Evolutionary conservation across 805 yeast genomes (phyloP).

Genomic region (Nakazawaea sp.): DNA sequence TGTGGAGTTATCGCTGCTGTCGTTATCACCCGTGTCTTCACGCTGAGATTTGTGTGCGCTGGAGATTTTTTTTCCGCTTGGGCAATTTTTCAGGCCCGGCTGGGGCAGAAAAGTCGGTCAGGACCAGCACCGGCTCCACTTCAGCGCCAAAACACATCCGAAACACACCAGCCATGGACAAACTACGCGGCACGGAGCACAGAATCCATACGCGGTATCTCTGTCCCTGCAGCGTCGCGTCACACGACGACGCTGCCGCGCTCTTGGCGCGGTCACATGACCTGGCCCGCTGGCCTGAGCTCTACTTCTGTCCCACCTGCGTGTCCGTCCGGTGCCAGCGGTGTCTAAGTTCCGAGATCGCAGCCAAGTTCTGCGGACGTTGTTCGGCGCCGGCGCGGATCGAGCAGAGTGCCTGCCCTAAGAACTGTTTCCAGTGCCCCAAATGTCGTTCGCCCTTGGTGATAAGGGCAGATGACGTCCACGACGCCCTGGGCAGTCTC

Average conservation of each 20-base stretch:
- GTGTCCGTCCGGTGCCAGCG: constrained; percentile 19
- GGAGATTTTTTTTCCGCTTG: too few relatives aligned
- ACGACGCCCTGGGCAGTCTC: constrained; percentile 3
- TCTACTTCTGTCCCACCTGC: constrained; percentile 23
- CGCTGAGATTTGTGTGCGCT: too few relatives aligned
- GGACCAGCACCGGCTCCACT: too few relatives aligned
- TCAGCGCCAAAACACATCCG: too few relatives aligned
- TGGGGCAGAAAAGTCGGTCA: too few relatives aligned
- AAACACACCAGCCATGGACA: too few relatives aligned
- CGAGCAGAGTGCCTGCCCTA: constrained; percentile 16
- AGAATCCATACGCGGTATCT: too few relatives aligned
- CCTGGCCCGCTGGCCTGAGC: constrained; percentile 11
- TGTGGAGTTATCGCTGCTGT: too few relatives aligned
- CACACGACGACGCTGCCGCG: neutral
- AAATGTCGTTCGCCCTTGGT: constrained; percentile 16
- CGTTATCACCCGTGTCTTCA: too few relatives aligned
- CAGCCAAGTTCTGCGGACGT: constrained; percentile 21
- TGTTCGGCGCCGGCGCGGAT: constrained; percentile 15
- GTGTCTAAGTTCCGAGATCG: constrained; percentile 18
- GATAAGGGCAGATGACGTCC: constrained; percentile 14
- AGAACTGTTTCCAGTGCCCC: constrained; percentile 30
- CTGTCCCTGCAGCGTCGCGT: too few relatives aligned
- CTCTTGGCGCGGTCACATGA: neutral
- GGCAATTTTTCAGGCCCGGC: too few relatives aligned
- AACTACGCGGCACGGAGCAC: too few relatives aligned